phyloP scores from a whole-genome alignment of 176 grass and related monocot species.

The Melocanna baccifera region DNA sequence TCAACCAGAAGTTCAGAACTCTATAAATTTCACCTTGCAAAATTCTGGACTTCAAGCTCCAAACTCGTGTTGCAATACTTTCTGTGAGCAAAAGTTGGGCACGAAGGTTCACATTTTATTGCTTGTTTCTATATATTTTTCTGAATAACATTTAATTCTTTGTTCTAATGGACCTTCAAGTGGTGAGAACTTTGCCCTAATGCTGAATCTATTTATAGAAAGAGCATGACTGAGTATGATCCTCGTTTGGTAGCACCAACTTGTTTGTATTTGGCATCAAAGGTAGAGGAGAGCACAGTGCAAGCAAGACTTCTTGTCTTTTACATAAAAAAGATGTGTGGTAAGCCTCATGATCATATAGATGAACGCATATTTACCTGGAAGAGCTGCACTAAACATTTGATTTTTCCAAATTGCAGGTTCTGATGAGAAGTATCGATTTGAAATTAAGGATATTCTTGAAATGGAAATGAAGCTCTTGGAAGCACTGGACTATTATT shows the following conservation, averaged over 20 bases:
- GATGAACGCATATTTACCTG: neutral
- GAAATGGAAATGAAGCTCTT: slow-evolving; percentile 99
- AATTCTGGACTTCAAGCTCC: neutral
- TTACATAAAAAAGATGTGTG: slow-evolving; percentile 99
- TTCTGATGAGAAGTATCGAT: slow-evolving; percentile 83
- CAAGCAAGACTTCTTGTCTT: slow-evolving; percentile 98
- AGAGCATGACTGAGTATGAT: slow-evolving; percentile 93
- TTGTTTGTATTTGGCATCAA: slow-evolving; percentile 97
- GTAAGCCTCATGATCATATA: slow-evolving; percentile 16
- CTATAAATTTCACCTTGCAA: neutral
- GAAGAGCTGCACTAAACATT: slow-evolving; percentile 16
- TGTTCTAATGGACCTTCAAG: neutral
- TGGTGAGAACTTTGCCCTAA: slow-evolving; percentile 1
- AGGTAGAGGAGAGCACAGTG: slow-evolving; percentile 94
- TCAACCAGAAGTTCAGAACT: neutral
- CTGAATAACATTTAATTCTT: neutral
- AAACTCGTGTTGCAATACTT: slow-evolving; percentile 2
- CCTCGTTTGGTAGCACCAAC: slow-evolving; percentile 86
- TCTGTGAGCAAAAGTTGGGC: neutral
- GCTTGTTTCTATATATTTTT: neutral
- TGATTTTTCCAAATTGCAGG: slow-evolving; percentile 13
- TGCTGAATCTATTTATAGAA: slow-evolving; percentile 39
- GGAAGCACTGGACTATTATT: slow-evolving; percentile 95
- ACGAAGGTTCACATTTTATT: neutral
- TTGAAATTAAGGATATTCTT: slow-evolving; percentile 99